Percentiles rank a stretch among this genome's conserved stretches.
These are phyloP conservation scores for Sarocladium kiliense DNA, from an alignment of 2,329 filamentous ascomycete species.

Conservation along the genomic window DNA sequence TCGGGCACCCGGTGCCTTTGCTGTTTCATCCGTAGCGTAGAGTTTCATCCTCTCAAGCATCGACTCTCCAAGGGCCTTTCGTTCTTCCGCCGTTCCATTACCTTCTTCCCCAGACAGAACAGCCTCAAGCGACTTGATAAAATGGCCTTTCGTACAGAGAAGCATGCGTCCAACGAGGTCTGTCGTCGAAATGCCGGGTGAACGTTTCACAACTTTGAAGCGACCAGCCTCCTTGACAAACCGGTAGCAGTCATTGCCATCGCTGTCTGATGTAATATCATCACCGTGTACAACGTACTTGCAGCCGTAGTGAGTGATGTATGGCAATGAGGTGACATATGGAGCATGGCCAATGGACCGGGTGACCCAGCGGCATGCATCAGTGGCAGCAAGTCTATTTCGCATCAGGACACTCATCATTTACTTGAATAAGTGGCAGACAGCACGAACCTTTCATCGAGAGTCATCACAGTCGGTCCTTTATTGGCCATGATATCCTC, in stretches of 20 bases:
- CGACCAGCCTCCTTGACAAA: conserved; percentile 91
- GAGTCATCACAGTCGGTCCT: conserved; percentile 93
- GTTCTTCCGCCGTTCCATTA: conserved; percentile 62
- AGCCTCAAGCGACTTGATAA: conserved; percentile 74
- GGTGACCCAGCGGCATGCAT: conserved; percentile 94
- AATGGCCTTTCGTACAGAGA: conserved; percentile 89
- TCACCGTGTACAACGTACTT: conserved; percentile 94
- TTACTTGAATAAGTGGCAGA: no score
- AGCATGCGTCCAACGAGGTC: conserved; percentile 98
- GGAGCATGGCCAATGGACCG: conserved; percentile 78
- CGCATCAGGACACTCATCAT: conserved; percentile 5
- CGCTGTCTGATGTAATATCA: conserved; percentile 92
- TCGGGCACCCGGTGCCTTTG: conserved; percentile 69
- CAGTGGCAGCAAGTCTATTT: conserved; percentile 73
- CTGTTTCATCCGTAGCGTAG: conserved; percentile 84
- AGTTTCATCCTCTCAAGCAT: conserved; percentile 75
- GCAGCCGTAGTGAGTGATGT: conserved; percentile 95
- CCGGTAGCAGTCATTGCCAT: conserved; percentile 93
- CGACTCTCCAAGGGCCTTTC: conserved; percentile 53
- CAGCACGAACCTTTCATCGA: conserved; percentile 73
- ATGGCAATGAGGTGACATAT: conserved; percentile 89
- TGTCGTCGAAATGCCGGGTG: conserved; percentile 93
- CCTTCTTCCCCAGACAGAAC: conserved; percentile 68
- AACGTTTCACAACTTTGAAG: conserved; percentile 96
- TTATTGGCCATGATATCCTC: conserved; percentile 96